Percentiles rank a stretch among this genome's conserved stretches.
These are phyloP conservation scores for Hypomontagnella submonticulosa DNA, from an alignment of 495 filamentous ascomycete species.

Conservation along the genomic window DNA sequence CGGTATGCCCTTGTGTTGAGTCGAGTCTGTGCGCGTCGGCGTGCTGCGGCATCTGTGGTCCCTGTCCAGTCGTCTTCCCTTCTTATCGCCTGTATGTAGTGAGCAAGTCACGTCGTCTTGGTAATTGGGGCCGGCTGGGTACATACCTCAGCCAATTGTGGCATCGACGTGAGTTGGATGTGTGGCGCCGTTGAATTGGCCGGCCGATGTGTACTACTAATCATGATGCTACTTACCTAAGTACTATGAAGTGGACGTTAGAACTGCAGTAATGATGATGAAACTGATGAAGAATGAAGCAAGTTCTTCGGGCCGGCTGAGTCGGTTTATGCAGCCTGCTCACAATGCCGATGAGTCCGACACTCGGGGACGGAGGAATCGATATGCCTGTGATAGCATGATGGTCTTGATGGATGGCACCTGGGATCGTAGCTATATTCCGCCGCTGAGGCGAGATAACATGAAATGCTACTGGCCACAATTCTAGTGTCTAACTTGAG, in stretches of 20 bases:
- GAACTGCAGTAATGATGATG: conserved; percentile 12
- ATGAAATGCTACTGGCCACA: too few relatives aligned
- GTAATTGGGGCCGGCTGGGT: conserved; percentile 31
- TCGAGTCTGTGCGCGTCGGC: conserved; percentile 53
- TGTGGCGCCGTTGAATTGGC: conserved; percentile 44
- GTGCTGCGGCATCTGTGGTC: conserved; percentile 49
- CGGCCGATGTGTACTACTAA: conserved; percentile 48
- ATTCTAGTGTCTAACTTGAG: conserved; percentile 35
- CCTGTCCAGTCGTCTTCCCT: conserved; percentile 59
- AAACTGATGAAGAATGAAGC: conserved; percentile 36
- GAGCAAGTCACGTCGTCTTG: conserved; percentile 41
- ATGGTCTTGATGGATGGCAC: too few relatives aligned
- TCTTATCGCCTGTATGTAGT: conserved; percentile 48
- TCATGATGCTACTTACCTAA: too few relatives aligned
- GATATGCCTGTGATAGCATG: conserved; percentile 32
- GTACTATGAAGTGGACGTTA: conserved; percentile 37
- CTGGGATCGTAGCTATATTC: too few relatives aligned
- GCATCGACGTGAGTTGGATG: conserved; percentile 52
- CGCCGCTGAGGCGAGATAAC: conserved; percentile 35
- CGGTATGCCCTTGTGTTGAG: conserved; percentile 57
- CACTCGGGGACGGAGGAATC: conserved; percentile 44
- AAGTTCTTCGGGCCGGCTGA: conserved; percentile 27
- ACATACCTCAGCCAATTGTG: conserved; percentile 56
- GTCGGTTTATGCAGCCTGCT: conserved; percentile 51
- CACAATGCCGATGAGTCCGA: conserved; percentile 46